phyloP scores from a whole-genome alignment of 2,329 filamentous ascomycete genomes.

The Monosporascus sp. region DNA sequence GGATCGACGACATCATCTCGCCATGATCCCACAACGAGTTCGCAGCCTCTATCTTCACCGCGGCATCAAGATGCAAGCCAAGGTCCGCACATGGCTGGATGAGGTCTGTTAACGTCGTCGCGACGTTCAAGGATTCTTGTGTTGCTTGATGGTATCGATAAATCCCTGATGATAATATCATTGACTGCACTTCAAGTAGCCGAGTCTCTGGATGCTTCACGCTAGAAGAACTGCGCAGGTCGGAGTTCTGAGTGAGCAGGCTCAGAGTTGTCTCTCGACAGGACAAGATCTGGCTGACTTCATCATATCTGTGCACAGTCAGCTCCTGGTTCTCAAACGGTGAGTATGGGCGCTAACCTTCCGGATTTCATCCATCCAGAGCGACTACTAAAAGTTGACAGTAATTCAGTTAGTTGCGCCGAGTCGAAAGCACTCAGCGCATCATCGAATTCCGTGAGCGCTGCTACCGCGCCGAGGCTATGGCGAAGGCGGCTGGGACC shows the following conservation, averaged over 20 bases:
- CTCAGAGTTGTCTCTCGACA: conserved; percentile 80
- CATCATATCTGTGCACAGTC: conserved; percentile 54
- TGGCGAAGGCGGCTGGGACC: conserved; percentile 49
- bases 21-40: conserved; percentile 92
- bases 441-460: conserved; percentile 78
- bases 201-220: conserved; percentile 60
- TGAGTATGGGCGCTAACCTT: conserved; percentile 47
- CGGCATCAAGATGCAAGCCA: conserved; percentile 72
- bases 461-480: conserved; percentile 59
- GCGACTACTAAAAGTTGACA: conserved; percentile 60
- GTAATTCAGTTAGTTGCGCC: conserved; percentile 55
- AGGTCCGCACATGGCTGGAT: conserved; percentile 62
- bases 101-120: conserved; percentile 76
- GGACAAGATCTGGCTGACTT: conserved; percentile 75
- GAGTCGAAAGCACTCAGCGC: conserved; percentile 57
- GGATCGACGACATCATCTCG: conserved; percentile 82
- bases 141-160: conserved; percentile 75
- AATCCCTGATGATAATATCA: conserved; percentile 69
- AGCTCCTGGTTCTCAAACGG: conserved; percentile 7
- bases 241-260: conserved; percentile 65
- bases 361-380: conserved; percentile 78
- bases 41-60: conserved; percentile 75
- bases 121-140: conserved; percentile 82
- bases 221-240: conserved; percentile 55
- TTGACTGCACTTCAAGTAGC: conserved; percentile 68